Conservation (phyloP, 257 asterid genomes). For the Solanum sparsipilum region DNA sequence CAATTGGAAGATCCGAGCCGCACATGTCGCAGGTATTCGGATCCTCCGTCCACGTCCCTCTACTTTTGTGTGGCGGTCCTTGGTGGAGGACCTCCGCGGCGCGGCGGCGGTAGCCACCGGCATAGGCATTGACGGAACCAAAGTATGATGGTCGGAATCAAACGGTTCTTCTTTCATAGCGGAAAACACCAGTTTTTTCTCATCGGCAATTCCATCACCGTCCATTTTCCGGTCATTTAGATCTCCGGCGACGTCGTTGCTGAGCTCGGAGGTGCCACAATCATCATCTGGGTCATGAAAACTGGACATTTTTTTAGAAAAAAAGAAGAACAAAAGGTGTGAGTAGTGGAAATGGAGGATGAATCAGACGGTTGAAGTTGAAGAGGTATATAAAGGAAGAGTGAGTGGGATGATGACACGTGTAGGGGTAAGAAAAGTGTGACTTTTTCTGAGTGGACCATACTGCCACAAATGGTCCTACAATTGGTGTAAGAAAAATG, state of each 20-base stretch:
- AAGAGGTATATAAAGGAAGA: background rate
- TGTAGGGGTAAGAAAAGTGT: background rate
- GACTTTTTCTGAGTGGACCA: slow-evolving; percentile 1
- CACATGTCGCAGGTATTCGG: slow-evolving; percentile 5
- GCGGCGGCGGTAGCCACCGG: background rate
- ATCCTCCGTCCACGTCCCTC: slow-evolving; percentile 2
- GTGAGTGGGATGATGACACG: background rate
- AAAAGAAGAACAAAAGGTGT: background rate
- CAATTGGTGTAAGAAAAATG: background rate
- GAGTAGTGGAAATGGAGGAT: background rate
- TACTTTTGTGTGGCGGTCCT: slow-evolving; percentile 2
- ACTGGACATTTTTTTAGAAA: background rate
- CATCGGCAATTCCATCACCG: background rate
- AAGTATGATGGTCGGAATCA: background rate
- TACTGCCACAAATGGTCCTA: background rate
- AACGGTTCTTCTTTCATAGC: background rate
- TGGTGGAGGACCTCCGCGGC: background rate
- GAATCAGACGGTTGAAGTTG: background rate
- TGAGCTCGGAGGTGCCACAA: background rate
- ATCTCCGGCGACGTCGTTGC: background rate
- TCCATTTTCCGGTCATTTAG: background rate
- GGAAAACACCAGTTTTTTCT: background rate
- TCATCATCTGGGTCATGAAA: background rate
- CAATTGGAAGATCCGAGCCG: slow-evolving; percentile 1
- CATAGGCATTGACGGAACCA: background rate